These are phyloP conservation scores for Trichoderma gamsii DNA, from an alignment of 495 filamentous ascomycete genomes.

Conservation along the genomic window DNA sequence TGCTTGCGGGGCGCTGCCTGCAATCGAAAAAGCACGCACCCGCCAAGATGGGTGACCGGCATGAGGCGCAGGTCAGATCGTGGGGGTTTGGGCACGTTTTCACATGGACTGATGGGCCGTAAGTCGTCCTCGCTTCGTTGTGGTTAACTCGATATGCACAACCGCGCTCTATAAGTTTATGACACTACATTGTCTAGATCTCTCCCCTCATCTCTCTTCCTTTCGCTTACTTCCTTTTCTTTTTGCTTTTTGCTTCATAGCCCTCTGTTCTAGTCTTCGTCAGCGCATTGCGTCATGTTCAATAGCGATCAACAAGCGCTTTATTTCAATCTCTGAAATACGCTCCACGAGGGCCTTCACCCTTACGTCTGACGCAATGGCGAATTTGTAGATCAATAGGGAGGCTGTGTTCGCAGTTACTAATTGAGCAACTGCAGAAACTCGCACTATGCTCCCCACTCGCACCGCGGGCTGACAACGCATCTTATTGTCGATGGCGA, in stretches of 20 bases:
- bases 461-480: conserved; percentile 62
- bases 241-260: background rate
- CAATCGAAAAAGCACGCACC: background rate
- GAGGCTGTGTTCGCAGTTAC: conserved; percentile 3
- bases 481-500: conserved; percentile 68
- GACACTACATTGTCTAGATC: background rate
- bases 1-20: conserved; percentile 2
- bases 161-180: no score
- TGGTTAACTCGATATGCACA: background rate
- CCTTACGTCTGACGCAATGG: no score
- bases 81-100: conserved; percentile 77
- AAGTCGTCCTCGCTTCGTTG: conserved; percentile 26
- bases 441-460: conserved; percentile 70
- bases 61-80: conserved; percentile 58
- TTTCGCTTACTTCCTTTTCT: conserved; percentile 9
- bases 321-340: no score
- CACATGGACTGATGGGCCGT: conserved; percentile 75
- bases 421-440: conserved; percentile 29
- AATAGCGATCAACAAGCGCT: no score
- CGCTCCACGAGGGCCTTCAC: no score
- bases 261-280: background rate
- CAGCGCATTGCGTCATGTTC: background rate
- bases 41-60: conserved; percentile 19
- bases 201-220: conserved; percentile 13
- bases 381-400: conserved; percentile 8